A percentile compares a stretch with the other conserved stretches of the same genome.
Conservation (phyloP, 2,329 filamentous ascomycete genomes). For the Seiridium unicorne region DNA sequence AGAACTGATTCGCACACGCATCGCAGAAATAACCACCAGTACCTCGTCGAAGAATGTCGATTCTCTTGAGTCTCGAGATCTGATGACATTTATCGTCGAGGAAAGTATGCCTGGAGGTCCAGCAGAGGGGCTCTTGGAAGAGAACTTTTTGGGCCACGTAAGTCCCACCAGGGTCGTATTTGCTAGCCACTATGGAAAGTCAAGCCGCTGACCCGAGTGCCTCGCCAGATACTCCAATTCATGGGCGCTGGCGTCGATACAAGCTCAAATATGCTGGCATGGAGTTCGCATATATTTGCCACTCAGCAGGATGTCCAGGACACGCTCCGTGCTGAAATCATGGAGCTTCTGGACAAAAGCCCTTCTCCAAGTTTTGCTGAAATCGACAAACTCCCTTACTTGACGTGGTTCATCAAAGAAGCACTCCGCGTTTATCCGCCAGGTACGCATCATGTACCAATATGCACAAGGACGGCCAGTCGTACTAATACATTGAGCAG, state of each 20-base stretch:
- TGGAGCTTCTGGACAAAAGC: slow-evolving; percentile 8
- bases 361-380: slow-evolving; percentile 19
- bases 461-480: neutral
- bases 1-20: neutral
- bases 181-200: neutral
- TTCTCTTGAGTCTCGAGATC: slow-evolving; percentile 7
- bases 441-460: neutral
- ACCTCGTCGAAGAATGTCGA: neutral
- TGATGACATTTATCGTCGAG: slow-evolving; percentile 13
- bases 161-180: neutral
- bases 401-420: slow-evolving; percentile 8
- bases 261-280: slow-evolving; percentile 13
- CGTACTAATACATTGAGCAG: neutral
- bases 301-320: slow-evolving; percentile 10
- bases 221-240: slow-evolving; percentile 6
- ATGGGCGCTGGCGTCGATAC: slow-evolving; percentile 16
- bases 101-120: slow-evolving; percentile 13
- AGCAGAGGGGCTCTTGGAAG: slow-evolving; percentile 13
- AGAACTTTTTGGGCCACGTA: slow-evolving; percentile 12
- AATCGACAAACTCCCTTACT: slow-evolving; percentile 21
- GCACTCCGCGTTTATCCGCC: neutral
- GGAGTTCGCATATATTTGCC: slow-evolving; percentile 12
- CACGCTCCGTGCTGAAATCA: slow-evolving; percentile 9
- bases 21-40: neutral
- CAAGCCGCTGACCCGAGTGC: neutral